A percentile compares a stretch with the other conserved stretches of the same genome.
phyloP scores from a whole-genome alignment of 441 rosid genomes.

The Pelargonium hybrid region DNA sequence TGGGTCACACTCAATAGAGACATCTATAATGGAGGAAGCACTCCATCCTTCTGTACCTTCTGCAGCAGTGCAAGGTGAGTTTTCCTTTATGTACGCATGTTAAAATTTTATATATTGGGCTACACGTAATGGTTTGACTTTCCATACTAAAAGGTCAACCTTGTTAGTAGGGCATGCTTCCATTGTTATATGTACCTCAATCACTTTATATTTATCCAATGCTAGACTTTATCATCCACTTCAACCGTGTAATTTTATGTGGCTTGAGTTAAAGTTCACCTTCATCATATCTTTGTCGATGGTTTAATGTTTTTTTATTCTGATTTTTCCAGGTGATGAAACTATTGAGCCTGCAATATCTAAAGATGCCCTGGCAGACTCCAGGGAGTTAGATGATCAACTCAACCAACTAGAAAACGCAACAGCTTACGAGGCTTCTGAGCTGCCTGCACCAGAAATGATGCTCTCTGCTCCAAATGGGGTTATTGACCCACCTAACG shows the following conservation, averaged over 20 bases:
- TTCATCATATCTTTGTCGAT: slow-evolving; percentile 14
- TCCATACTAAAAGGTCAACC: too few relatives aligned
- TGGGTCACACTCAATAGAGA: slow-evolving; percentile 19
- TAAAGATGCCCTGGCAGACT: slow-evolving; percentile 31
- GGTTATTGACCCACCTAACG: slow-evolving; percentile 35
- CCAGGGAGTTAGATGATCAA: slow-evolving; percentile 30
- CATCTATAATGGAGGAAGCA: slow-evolving; percentile 19
- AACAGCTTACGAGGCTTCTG: slow-evolving; percentile 28
- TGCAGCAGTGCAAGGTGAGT: slow-evolving; percentile 57
- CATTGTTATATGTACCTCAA: too few relatives aligned
- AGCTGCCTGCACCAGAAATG: slow-evolving; percentile 70
- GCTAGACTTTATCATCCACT: too few relatives aligned
- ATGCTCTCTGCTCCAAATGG: slow-evolving; percentile 51
- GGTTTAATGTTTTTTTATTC: slow-evolving; percentile 7
- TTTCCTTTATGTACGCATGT: slow-evolving; percentile 21
- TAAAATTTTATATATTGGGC: too few relatives aligned
- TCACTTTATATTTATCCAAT: too few relatives aligned
- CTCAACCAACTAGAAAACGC: slow-evolving; percentile 30
- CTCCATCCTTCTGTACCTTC: slow-evolving; percentile 25
- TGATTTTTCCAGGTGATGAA: slow-evolving; percentile 33
- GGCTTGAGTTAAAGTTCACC: slow-evolving; percentile 1
- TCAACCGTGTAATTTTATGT: slow-evolving; percentile 6
- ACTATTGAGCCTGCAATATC: slow-evolving; percentile 26
- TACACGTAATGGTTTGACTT: too few relatives aligned
- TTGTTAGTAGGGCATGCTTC: too few relatives aligned